phyloP scores from a whole-genome alignment of 768 basidiomycete species.

The Lentinula sp. region DNA sequence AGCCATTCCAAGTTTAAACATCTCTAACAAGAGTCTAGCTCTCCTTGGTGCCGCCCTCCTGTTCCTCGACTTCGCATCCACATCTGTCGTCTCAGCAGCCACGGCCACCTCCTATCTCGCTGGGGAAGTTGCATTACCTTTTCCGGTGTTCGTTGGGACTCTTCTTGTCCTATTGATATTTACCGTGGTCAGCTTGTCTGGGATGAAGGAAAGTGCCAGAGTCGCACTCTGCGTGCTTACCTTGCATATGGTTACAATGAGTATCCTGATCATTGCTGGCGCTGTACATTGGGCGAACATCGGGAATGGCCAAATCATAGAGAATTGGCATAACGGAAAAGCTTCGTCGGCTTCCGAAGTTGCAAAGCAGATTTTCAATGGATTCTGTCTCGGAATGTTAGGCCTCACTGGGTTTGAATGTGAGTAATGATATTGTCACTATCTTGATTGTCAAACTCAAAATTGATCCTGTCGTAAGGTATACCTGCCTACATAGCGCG shows the following conservation, averaged over 20 bases:
- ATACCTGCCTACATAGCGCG: slow-evolving; percentile 60
- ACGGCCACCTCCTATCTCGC: slow-evolving; percentile 64
- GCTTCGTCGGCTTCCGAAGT: slow-evolving; percentile 24
- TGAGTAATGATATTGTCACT: slow-evolving; percentile 17
- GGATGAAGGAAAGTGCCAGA: slow-evolving; percentile 57
- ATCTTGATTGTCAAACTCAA: background rate
- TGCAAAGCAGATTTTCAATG: slow-evolving; percentile 50
- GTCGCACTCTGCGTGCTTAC: slow-evolving; percentile 51
- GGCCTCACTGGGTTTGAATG: slow-evolving; percentile 72
- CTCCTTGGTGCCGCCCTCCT: slow-evolving; percentile 61
- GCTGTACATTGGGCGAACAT: slow-evolving; percentile 42
- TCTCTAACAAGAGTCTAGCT: slow-evolving; percentile 56
- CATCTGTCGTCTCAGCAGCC: slow-evolving; percentile 66
- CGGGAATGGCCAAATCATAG: slow-evolving; percentile 41
- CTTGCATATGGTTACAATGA: slow-evolving; percentile 61
- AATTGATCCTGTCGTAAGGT: slow-evolving; percentile 27
- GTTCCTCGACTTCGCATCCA: slow-evolving; percentile 67
- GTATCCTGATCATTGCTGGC: slow-evolving; percentile 43
- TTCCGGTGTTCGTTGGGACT: slow-evolving; percentile 46
- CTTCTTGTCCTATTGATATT: slow-evolving; percentile 51
- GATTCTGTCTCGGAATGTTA: slow-evolving; percentile 66
- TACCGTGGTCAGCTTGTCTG: slow-evolving; percentile 47
- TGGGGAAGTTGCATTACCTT: slow-evolving; percentile 56
- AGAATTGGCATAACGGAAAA: slow-evolving; percentile 47
- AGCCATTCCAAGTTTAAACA: slow-evolving; percentile 42